A percentile compares a stretch with the other conserved stretches of the same genome.
These are phyloP conservation scores for Pyrenophora teres DNA, from an alignment of 2,329 filamentous ascomycete genomes.

Conservation along the genomic window DNA sequence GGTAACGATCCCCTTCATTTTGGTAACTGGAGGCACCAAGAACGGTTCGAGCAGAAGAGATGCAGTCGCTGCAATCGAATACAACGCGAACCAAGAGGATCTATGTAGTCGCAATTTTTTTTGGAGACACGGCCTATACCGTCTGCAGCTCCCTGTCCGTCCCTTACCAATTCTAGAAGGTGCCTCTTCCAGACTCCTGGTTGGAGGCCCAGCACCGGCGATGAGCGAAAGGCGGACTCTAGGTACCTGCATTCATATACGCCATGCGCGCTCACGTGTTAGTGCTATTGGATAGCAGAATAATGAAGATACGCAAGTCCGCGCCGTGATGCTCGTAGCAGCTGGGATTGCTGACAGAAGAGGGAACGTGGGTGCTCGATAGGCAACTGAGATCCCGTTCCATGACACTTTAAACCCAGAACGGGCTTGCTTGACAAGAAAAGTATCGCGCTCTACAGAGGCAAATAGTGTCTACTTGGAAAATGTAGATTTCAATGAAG, in stretches of 20 bases:
- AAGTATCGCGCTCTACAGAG: too few relatives aligned
- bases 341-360: constrained; percentile 3
- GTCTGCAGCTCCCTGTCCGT: constrained; percentile 4
- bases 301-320: constrained; percentile 29
- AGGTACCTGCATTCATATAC: constrained; percentile 41
- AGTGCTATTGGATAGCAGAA: constrained; percentile 34
- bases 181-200: constrained; percentile 15
- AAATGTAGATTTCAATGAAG: not conserved
- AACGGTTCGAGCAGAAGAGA: not conserved
- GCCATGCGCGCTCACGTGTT: constrained; percentile 36
- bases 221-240: constrained; percentile 19
- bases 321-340: constrained; percentile 21
- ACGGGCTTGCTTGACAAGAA: too few relatives aligned
- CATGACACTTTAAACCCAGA: not conserved
- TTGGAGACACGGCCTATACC: constrained; percentile 5
- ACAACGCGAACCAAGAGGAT: not conserved
- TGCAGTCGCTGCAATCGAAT: not conserved
- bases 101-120: not conserved
- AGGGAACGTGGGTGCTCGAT: constrained; percentile 18
- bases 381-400: constrained; percentile 7
- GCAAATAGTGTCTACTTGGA: too few relatives aligned
- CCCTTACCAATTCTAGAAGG: constrained; percentile 43
- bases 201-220: constrained; percentile 20
- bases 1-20: constrained; percentile 27
- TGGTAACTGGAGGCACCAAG: not conserved